phyloP scores from a whole-genome alignment of 768 basidiomycete species.

The Suillus subaureus region DNA sequence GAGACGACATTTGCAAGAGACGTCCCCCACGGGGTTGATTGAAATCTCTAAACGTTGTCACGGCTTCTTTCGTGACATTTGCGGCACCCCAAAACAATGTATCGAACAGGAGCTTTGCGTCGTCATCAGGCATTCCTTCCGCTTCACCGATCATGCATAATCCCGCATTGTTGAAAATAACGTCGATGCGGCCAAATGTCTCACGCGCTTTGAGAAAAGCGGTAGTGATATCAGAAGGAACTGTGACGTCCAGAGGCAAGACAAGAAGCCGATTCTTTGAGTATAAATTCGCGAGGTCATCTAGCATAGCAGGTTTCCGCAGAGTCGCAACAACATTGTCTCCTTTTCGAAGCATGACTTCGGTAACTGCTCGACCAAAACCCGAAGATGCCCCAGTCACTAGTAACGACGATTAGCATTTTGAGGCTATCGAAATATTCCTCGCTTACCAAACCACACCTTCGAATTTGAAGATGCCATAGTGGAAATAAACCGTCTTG shows the following conservation, averaged over 20 bases:
- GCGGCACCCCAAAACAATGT: conserved; percentile 40
- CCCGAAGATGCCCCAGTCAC: conserved; percentile 45
- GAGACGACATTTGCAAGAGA: conserved; percentile 41
- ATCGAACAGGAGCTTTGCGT: conserved; percentile 40
- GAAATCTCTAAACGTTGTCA: conserved; percentile 39
- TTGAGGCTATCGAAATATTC: not conserved
- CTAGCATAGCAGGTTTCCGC: conserved; percentile 39
- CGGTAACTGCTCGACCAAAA: conserved; percentile 39
- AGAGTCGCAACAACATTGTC: conserved; percentile 46
- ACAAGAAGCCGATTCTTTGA: conserved; percentile 35
- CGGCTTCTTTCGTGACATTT: conserved; percentile 34
- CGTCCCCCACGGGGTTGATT: conserved; percentile 42
- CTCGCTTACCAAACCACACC: conserved; percentile 27
- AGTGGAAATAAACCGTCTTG: not conserved
- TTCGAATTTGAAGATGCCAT: conserved; percentile 10
- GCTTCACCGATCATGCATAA: conserved; percentile 34
- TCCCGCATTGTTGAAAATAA: conserved; percentile 49
- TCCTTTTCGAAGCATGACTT: conserved; percentile 38
- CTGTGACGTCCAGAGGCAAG: conserved; percentile 43
- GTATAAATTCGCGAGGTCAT: conserved; percentile 31
- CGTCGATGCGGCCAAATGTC: conserved; percentile 44
- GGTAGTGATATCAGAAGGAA: conserved; percentile 29
- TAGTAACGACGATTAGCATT: conserved; percentile 11
- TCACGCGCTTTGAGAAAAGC: conserved; percentile 38
- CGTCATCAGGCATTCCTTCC: conserved; percentile 38